Conservation (phyloP, 78 protist genomes). For the Bodo saltans region DNA sequence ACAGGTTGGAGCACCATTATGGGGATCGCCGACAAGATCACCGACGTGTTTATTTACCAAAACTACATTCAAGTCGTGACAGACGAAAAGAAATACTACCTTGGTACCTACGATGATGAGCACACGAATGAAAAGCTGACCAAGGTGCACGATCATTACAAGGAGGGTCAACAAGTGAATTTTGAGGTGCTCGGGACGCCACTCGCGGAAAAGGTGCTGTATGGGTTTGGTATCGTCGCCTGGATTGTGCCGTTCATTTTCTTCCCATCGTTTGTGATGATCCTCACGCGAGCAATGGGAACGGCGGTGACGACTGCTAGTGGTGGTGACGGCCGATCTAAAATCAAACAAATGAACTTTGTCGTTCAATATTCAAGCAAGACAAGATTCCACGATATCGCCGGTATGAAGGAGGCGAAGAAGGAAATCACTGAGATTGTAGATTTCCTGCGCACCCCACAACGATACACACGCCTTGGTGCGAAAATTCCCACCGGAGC, state of each 20-base stretch:
- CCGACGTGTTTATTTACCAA: too few species aligned
- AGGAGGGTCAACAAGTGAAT: too few species aligned
- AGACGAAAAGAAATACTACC: too few species aligned
- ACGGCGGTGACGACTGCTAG: too few species aligned
- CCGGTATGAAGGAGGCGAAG: conserved; percentile 56
- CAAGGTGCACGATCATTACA: too few species aligned
- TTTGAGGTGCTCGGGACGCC: background rate
- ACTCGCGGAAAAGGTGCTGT: background rate
- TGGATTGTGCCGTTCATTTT: background rate
- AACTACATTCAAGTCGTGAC: too few species aligned
- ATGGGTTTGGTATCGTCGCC: background rate
- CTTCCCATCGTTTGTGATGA: background rate
- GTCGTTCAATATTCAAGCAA: conserved; percentile 9
- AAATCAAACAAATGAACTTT: too few species aligned
- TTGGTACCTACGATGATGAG: too few species aligned
- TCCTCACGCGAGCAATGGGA: background rate
- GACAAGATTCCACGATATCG: conserved; percentile 43
- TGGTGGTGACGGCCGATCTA: too few species aligned
- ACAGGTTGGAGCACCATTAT: too few species aligned
- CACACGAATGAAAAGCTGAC: too few species aligned
- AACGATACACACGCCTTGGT: conserved; percentile 33
- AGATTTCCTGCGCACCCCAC: conserved; percentile 39
- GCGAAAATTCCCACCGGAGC: conserved; percentile 57
- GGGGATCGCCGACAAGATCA: too few species aligned
- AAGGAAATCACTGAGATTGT: conserved; percentile 42